Conservation (phyloP, 2,329 filamentous ascomycete species). For the Xylaria sp. region DNA sequence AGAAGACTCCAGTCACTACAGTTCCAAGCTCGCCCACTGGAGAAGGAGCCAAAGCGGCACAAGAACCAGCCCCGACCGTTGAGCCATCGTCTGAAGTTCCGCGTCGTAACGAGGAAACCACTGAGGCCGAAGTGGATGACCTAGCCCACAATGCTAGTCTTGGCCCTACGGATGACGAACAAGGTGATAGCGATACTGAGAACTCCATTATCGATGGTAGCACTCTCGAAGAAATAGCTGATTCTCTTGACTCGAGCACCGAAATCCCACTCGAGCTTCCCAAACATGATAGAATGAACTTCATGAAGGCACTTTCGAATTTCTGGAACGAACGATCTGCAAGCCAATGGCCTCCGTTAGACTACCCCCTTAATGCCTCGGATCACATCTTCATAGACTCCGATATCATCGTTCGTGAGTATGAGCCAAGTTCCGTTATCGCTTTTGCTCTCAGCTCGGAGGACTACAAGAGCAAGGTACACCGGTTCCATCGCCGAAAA, state of each 20-base stretch:
- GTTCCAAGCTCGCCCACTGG: slow-evolving; percentile 34
- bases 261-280: slow-evolving; percentile 79
- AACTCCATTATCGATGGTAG: slow-evolving; percentile 75
- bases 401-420: slow-evolving; percentile 95
- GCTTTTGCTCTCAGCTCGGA: slow-evolving; percentile 89
- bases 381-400: slow-evolving; percentile 98
- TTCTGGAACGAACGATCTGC: slow-evolving; percentile 99
- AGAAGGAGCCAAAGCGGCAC: slow-evolving; percentile 19
- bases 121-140: slow-evolving; percentile 57
- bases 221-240: slow-evolving; percentile 70
- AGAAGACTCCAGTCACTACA: slow-evolving; percentile 43
- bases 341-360: slow-evolving; percentile 90
- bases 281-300: slow-evolving; percentile 90
- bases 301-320: slow-evolving; percentile 95
- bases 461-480: slow-evolving; percentile 85
- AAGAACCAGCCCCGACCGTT: slow-evolving; percentile 29
- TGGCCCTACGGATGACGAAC: slow-evolving; percentile 76
- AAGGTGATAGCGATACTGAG: slow-evolving; percentile 76
- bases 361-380: slow-evolving; percentile 87
- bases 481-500: slow-evolving; percentile 52
- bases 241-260: slow-evolving; percentile 68
- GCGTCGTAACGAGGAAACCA: slow-evolving; percentile 48
- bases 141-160: slow-evolving; percentile 62
- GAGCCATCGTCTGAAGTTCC: slow-evolving; percentile 46
- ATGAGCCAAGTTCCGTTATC: slow-evolving; percentile 96